Evolutionary conservation across 2,329 filamentous ascomycete genomes (phyloP), one percentile per base, ranked within the genome.

Genomic region (Alternaria postmessia): DNA sequence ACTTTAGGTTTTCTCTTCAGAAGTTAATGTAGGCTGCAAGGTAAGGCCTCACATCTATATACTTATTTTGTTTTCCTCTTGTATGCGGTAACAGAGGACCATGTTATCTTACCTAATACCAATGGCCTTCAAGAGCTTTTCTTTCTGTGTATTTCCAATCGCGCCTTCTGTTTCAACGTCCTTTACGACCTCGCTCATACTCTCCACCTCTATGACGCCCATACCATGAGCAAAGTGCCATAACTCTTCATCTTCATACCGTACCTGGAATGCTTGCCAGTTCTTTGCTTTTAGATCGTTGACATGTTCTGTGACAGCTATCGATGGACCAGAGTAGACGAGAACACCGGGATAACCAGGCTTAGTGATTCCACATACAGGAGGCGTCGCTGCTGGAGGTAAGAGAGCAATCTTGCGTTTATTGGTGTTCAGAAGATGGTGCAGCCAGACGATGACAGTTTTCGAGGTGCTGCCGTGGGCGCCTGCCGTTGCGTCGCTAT

Each of bases 341-440:
- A 83, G 70, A 5, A 82, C 70, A 14, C 81, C 81, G 22, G 81
- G 81, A 57, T 83, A 82, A 8, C 81, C 81, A 2, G 81, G 81
- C 57, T 83, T 83, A 0, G 81, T 81, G 36, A 83, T 67, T 14
- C 81, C 81, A 3, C 75, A 75, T n/a, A 83, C 65, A 0, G 64
- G 38, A 4, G 64, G 64, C 7, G 28, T 39, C 20, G 51, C 43
- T 1, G 73, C 6, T 0, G 81, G 78, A 9, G 67, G 62, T 1
- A 74, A 75, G 11, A 82, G 71, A 7, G 78, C 78, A 41, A 79
- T 76, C 62, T 83, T 83, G 44, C 81, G 79, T 67, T 83, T 83
- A 59, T 76, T 78, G 16, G 78, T 79, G 34, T 80, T 81, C 53
- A 83, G 78, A 7, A 83, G 74, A 52, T 83, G 81, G 44, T 83